Evolutionary conservation across 1,139 yeast species (phyloP).

Genomic region (Protomyces macrosporus): DNA sequence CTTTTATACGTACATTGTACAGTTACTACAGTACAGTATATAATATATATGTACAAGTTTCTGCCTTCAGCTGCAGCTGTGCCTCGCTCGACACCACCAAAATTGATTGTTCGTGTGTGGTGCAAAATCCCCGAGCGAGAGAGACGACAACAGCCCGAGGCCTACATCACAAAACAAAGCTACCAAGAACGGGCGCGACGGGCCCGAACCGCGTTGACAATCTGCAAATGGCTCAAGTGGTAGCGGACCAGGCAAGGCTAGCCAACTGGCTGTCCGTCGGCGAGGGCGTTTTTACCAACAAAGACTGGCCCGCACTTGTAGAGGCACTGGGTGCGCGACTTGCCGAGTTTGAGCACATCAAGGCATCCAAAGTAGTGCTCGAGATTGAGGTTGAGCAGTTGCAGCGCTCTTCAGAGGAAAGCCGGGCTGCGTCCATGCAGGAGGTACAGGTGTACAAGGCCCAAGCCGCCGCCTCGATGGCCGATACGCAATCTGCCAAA

Average conservation of each 20-base stretch:
- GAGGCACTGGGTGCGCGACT: constrained; percentile 23
- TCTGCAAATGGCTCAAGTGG: neutral
- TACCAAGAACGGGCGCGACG: no score
- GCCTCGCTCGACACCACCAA: no score
- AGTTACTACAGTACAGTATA: no score
- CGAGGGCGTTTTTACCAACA: neutral
- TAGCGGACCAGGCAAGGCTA: neutral
- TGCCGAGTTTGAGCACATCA: constrained; percentile 24
- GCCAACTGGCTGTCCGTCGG: neutral
- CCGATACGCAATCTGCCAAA: neutral
- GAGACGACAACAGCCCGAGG: no score
- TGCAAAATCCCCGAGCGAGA: no score
- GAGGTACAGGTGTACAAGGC: constrained; percentile 1
- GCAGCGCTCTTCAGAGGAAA: constrained; percentile 14
- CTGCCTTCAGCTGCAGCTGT: no score
- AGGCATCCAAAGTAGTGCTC: constrained; percentile 24
- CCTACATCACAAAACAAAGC: no score
- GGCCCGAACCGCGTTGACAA: no score
- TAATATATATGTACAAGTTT: no score
- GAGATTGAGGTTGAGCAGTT: constrained; percentile 29
- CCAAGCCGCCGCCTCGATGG: neutral
- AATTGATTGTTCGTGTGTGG: no score
- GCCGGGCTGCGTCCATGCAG: constrained; percentile 1
- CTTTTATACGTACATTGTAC: no score
- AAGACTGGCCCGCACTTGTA: constrained; percentile 2